Percentiles rank a stretch among this genome's conserved stretches.
Conservation (phyloP, 768 basidiomycete species). For the Kwoniella europaea region DNA sequence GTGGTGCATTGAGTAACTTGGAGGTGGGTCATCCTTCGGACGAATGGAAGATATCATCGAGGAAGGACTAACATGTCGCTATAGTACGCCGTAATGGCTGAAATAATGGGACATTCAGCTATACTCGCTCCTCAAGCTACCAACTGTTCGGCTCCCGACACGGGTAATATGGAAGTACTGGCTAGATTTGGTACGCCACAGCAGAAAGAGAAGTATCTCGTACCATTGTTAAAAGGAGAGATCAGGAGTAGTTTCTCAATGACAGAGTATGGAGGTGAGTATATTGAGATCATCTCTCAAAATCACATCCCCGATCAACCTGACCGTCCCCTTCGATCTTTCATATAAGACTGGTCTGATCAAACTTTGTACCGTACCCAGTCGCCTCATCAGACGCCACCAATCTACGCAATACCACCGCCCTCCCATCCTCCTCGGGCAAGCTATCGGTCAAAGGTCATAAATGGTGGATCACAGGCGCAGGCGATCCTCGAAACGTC, state of each 20-base stretch:
- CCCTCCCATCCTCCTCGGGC: slow-evolving; percentile 78
- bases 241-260: slow-evolving; percentile 89
- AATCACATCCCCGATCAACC: no score
- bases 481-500: slow-evolving; percentile 86
- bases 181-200: slow-evolving; percentile 89
- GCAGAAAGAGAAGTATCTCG: slow-evolving; percentile 89
- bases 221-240: slow-evolving; percentile 85
- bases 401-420: slow-evolving; percentile 77
- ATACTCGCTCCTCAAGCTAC: slow-evolving; percentile 81
- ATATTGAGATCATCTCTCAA: background rate
- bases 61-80: no score
- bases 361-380: slow-evolving; percentile 5
- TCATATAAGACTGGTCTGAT: background rate
- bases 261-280: slow-evolving; percentile 87
- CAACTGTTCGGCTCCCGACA: slow-evolving; percentile 96
- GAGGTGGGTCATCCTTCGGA: slow-evolving; percentile 66
- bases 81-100: slow-evolving; percentile 97
- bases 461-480: slow-evolving; percentile 99
- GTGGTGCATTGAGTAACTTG: slow-evolving; percentile 87
- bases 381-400: slow-evolving; percentile 95
- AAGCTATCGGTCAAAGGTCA: slow-evolving; percentile 87
- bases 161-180: slow-evolving; percentile 99
- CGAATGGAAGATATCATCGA: no score
- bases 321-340: no score
- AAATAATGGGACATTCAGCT: slow-evolving; percentile 82